Base-by-base conservation (phyloP, 2,329 filamentous ascomycete genomes). In the Venturia carpophila region DNA sequence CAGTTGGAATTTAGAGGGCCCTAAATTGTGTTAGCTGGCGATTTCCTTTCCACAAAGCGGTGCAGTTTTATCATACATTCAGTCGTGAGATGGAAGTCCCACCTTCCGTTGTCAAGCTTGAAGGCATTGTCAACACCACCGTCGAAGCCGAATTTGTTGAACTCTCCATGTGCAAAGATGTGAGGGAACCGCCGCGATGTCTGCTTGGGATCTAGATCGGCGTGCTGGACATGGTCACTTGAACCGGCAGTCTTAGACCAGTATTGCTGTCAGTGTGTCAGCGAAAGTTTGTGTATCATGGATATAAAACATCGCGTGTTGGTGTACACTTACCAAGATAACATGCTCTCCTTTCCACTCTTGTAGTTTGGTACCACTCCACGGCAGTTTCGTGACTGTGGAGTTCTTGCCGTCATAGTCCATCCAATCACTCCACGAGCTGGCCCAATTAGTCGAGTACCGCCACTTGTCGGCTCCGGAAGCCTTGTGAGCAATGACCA, bases 111-210 rank as follows among this genome's bases (percentile, higher is more conserved):
- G 6, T 76, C 74, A 37, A 78, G 75, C 58, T 76, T 71, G 75
- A 87, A 81, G 5, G 74, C 68, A 64, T 85, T 85, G 1, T 76
- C 72, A 24, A 87, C 70, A 2, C 86, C 86, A 34, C 79, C 78
- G 70, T 88, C 86, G 69, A 82, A 88, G 19, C 86, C 85, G 69
- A 83, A 88, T 66, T 84, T 77, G 70, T 88, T 88, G 74, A 82
- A 87, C 0, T 79, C 77, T 1, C 86, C 86, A 62, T 87, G 83
- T 60, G 84, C 80, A 70, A 83, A 86, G 17, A 88, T 73, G 71
- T 88, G 85, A 6, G 86, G 86, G 70, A 84, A 86, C 37, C 83
- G 79, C 61, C 85, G 77, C 17, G 52, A 27, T 11, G 77, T 74
- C 4, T 74, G 71, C 7, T 72, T 69, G 45, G 73, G 72, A 39